These are phyloP conservation scores for Termitomyces sp. DNA, from an alignment of 768 basidiomycete genomes.

Conservation along the genomic window DNA sequence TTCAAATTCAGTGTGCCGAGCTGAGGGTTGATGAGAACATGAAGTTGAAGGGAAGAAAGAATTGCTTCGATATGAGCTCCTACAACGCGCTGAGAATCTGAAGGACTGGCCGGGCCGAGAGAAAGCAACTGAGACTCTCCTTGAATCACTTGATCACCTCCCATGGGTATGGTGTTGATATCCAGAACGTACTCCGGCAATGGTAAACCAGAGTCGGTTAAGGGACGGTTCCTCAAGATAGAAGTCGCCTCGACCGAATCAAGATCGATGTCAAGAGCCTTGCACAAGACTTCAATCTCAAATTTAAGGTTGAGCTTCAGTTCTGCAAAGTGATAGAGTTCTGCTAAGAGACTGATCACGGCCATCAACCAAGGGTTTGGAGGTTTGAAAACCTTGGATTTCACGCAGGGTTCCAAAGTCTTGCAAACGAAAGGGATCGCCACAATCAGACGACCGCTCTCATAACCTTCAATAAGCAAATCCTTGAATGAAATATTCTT, in stretches of 20 bases:
- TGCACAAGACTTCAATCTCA: conserved; percentile 97
- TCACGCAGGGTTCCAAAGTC: conserved; percentile 83
- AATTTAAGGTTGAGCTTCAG: conserved; percentile 96
- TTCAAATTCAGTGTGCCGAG: conserved; percentile 72
- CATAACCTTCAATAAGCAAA: conserved; percentile 92
- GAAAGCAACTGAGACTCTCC: conserved; percentile 59
- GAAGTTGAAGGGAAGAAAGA: conserved; percentile 60
- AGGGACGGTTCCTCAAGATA: conserved; percentile 72
- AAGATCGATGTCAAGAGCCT: conserved; percentile 82
- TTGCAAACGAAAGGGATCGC: conserved; percentile 99
- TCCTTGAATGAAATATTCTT: conserved; percentile 96
- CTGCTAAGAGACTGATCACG: conserved; percentile 83
- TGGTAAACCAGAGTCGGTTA: conserved; percentile 55
- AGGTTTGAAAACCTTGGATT: conserved; percentile 89
- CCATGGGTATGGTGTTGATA: conserved; percentile 75
- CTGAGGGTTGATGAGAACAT: conserved; percentile 73
- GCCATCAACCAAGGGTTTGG: conserved; percentile 99
- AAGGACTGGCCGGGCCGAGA: conserved; percentile 52
- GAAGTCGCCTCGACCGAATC: conserved; percentile 80
- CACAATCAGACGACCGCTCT: conserved; percentile 83
- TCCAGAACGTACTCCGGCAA: conserved; percentile 78
- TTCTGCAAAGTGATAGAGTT: conserved; percentile 96
- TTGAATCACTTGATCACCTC: conserved; percentile 54
- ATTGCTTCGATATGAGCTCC: conserved; percentile 81
- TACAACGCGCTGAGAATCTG: conserved; percentile 62